phyloP scores from a whole-genome alignment of 805 yeast genomes.

The Saccharomyces paradoxus region DNA sequence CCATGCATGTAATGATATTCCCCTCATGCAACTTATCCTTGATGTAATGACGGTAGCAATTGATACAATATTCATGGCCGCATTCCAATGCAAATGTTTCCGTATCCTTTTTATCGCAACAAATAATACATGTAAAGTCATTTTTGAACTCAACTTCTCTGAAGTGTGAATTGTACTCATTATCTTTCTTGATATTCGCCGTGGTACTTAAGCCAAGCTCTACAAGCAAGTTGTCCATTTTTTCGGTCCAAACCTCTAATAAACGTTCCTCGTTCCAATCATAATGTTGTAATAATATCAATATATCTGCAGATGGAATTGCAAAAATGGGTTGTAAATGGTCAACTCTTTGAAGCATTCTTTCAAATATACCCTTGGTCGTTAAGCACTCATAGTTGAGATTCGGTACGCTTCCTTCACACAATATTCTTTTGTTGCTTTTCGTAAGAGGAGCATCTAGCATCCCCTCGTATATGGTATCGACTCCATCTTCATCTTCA shows the following conservation, averaged over 20 bases:
- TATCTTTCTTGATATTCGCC: not conserved
- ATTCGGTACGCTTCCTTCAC: conserved; percentile 19
- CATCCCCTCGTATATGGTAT: conserved; percentile 17
- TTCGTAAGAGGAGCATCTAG: conserved; percentile 8
- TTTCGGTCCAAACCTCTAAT: conserved; percentile 46
- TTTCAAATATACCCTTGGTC: conserved; percentile 27
- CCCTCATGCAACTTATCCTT: conserved; percentile 37
- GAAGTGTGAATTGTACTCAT: not conserved
- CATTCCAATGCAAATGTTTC: conserved; percentile 51
- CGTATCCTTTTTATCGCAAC: conserved; percentile 49
- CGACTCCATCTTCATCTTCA: conserved; percentile 17
- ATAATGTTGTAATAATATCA: conserved; percentile 39
- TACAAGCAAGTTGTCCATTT: conserved; percentile 30
- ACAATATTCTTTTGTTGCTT: conserved; percentile 6
- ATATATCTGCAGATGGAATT: conserved; percentile 28
- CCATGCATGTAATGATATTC: conserved; percentile 56
- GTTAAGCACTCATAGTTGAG: conserved; percentile 29
- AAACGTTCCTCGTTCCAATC: conserved; percentile 54
- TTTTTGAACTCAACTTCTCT: conserved; percentile 6
- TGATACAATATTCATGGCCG: conserved; percentile 59
- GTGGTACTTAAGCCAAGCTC: conserved; percentile 29
- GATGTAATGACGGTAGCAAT: conserved; percentile 61
- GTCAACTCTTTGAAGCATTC: conserved; percentile 22
- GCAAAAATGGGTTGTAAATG: conserved; percentile 25
- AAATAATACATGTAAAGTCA: conserved; percentile 51